These are phyloP conservation scores for Gossypium raimondii DNA, from an alignment of 345 rosid genomes.

Conservation along the genomic window DNA sequence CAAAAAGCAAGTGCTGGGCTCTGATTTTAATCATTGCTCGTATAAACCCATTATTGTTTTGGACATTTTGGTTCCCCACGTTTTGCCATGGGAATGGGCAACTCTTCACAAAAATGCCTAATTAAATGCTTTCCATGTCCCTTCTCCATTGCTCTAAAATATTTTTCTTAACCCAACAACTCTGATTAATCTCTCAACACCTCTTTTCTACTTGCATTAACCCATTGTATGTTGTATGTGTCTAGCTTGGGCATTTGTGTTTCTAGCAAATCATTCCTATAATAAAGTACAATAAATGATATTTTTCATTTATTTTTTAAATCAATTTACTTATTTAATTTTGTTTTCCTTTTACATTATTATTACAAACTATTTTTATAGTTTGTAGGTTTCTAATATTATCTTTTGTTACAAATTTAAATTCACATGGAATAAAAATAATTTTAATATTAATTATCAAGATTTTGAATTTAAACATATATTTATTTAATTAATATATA, in stretches of 20 bases:
- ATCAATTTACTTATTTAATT: too few species aligned
- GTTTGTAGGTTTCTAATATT: too few species aligned
- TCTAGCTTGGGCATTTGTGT: not conserved
- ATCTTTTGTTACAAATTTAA: too few species aligned
- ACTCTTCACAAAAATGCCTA: slow-evolving; percentile 5
- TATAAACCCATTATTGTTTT: slow-evolving; percentile 35
- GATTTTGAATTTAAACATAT: too few species aligned
- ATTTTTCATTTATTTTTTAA: too few species aligned
- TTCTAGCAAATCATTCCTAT: slow-evolving; percentile 19
- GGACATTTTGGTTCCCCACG: slow-evolving; percentile 45
- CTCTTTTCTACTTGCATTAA: not conserved
- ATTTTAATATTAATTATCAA: too few species aligned
- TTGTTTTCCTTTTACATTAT: too few species aligned
- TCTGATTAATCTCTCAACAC: not conserved
- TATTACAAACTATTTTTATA: too few species aligned
- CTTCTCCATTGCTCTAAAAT: not conserved
- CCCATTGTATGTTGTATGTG: not conserved
- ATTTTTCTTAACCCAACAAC: not conserved
- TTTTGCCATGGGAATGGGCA: slow-evolving; percentile 24
- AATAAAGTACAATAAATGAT: not conserved
- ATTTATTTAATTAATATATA: too few species aligned
- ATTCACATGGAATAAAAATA: too few species aligned
- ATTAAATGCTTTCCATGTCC: slow-evolving; percentile 9
- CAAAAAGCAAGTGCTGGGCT: slow-evolving; percentile 21
- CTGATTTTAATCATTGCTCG: slow-evolving; percentile 33